Conservation (phyloP, 257 asterid species). For the Rauvolfia tetraphylla region DNA sequence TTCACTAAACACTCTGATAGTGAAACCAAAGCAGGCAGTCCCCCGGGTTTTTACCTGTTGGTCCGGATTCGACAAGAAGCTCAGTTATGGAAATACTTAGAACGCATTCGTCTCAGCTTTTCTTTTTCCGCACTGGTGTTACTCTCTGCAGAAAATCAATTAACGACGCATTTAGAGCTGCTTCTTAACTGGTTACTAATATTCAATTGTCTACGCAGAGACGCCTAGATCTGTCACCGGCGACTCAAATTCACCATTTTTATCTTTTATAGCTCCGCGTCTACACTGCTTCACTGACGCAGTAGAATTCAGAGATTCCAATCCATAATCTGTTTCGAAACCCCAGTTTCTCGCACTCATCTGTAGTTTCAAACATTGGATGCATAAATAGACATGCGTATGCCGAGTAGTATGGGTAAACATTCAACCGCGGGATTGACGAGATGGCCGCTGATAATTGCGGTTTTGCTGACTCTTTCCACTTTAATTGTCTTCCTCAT, state of each 20-base stretch:
- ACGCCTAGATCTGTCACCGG: neutral
- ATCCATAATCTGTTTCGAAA: neutral
- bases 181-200: no score
- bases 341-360: neutral
- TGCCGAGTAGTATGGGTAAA: neutral
- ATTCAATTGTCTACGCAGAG: no score
- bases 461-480: conserved; percentile 2
- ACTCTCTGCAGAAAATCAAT: no score
- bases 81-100: no score
- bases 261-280: neutral
- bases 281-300: neutral
- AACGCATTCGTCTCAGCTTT: no score
- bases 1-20: no score
- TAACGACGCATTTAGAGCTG: no score
- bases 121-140: no score
- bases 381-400: neutral
- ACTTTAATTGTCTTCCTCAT: conserved; percentile 48
- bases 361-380: neutral
- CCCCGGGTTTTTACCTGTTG: no score
- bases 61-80: no score
- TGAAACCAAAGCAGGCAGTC: no score
- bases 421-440: conserved; percentile 3
- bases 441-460: conserved; percentile 8
- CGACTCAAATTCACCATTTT: neutral
- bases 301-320: neutral